These are phyloP conservation scores for Babesia divergens DNA, from an alignment of 169 alveolate genomes.

Conservation along the genomic window DNA sequence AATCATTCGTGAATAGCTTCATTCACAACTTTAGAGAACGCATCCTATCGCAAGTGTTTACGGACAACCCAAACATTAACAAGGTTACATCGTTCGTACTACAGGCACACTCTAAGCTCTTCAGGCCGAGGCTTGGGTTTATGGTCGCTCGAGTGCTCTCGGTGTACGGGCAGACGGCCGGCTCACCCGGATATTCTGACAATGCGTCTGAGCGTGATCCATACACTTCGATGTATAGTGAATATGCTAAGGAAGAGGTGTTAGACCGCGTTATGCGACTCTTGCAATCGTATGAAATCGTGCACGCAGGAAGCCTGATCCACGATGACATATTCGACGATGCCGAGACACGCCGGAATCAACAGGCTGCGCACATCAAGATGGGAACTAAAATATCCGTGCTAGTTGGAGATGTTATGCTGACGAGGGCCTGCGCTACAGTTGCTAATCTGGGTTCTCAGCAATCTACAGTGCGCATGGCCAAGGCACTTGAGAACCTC, in stretches of 20 bases:
- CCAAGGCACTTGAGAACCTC: constrained; percentile 71
- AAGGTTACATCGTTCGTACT: constrained; percentile 3
- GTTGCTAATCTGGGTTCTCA: constrained; percentile 63
- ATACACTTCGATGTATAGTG: too few relatives aligned
- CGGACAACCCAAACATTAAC: constrained; percentile 32
- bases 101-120: constrained; percentile 32
- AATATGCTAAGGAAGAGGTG: not conserved
- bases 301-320: constrained; percentile 77
- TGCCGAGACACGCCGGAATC: constrained; percentile 72
- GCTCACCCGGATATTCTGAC: not conserved
- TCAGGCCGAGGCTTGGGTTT: constrained; percentile 53
- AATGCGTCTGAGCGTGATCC: too few relatives aligned
- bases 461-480: constrained; percentile 46
- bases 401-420: constrained; percentile 75
- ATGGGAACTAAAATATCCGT: constrained; percentile 74
- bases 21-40: constrained; percentile 7
- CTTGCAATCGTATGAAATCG: constrained; percentile 69
- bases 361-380: constrained; percentile 67
- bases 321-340: constrained; percentile 84
- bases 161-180: not conserved
- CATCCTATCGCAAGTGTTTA: constrained; percentile 12
- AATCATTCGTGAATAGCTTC: not conserved
- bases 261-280: constrained; percentile 2
- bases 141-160: constrained; percentile 28
- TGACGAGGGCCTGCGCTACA: constrained; percentile 61